Conservation (phyloP, 2,329 filamentous ascomycete genomes). For the Alternaria angustiovoidea region DNA sequence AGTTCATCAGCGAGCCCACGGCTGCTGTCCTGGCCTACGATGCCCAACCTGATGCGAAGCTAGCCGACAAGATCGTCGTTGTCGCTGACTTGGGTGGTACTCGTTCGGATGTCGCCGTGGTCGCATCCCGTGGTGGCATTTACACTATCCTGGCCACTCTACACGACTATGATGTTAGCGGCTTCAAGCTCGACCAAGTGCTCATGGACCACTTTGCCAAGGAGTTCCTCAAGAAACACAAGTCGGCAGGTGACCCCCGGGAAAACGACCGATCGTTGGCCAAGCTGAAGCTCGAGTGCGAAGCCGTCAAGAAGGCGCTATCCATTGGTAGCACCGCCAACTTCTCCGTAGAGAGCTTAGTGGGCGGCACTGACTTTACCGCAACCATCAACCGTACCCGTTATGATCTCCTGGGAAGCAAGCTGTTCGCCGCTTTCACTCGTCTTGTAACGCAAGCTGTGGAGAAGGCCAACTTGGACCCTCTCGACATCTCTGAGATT, state of each 20-base stretch:
- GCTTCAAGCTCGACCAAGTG: slow-evolving; percentile 84
- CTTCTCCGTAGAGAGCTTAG: slow-evolving; percentile 91
- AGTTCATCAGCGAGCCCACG: slow-evolving; percentile 91
- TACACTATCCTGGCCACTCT: slow-evolving; percentile 93
- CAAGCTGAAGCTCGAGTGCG: slow-evolving; percentile 91
- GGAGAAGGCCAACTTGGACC: slow-evolving; percentile 90
- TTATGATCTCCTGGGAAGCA: slow-evolving; percentile 87
- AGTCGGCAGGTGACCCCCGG: slow-evolving; percentile 75
- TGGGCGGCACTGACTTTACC: slow-evolving; percentile 88
- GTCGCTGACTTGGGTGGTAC: slow-evolving; percentile 94
- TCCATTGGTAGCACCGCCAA: slow-evolving; percentile 86
- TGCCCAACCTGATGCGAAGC: slow-evolving; percentile 76
- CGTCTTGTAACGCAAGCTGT: slow-evolving; percentile 83
- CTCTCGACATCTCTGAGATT: slow-evolving; percentile 93
- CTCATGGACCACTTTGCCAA: slow-evolving; percentile 97
- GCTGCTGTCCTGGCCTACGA: slow-evolving; percentile 91
- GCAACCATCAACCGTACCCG: slow-evolving; percentile 91
- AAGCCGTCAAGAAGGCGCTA: slow-evolving; percentile 90
- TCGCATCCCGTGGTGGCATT: slow-evolving; percentile 92
- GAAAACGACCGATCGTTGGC: slow-evolving; percentile 82
- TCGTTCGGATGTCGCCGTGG: slow-evolving; percentile 87
- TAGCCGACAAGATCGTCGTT: slow-evolving; percentile 86
- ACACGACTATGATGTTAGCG: slow-evolving; percentile 94
- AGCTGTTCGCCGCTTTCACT: slow-evolving; percentile 88
- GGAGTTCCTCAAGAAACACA: slow-evolving; percentile 98